Evolutionary conservation across 805 yeast species (phyloP), one percentile per base, ranked within the genome.

Genomic region (Ascoidea rubescens): DNA sequence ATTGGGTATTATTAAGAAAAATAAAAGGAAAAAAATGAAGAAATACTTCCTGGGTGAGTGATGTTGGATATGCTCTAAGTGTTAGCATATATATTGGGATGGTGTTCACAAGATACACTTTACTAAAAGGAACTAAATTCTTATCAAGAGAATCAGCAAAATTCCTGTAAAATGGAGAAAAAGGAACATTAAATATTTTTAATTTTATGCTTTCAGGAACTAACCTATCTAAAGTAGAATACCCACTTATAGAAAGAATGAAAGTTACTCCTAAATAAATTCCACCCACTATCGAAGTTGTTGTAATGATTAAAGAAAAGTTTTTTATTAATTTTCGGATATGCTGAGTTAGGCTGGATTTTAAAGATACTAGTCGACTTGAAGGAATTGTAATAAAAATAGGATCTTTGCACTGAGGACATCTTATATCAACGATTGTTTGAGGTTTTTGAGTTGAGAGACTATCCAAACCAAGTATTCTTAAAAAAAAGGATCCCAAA

Each of bases 391-490:
- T 58, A 33, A 67, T 50, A 31, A 62, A 56, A 3, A 69, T 61
- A 10, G 64, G 61, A 4, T 63, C 54, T 46, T 63, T 59, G 55
- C 74, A 70, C 54, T 69, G 73, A 1, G 72, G 72, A 54, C 74
- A 70, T 17, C 60, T 61, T 21, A 67, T 61, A 5, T 53, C 43
- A 31, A 49, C 33, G 16, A 46, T 17, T 5, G 37, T 51, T 48
- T 5, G 28, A 14, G 28, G 32, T 31, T 45, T 21, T 21, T 21
- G 28, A 21, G 28, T 21, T 21, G 28, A 21, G 28, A 21, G 28
- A 21, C 28, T 2, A 21, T 21, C 28, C 28, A 21, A 21, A 21
- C 28, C 28, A 21, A 21, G 28, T 21, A 21, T 21, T 21, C 28
- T 21, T 21, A 21, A 21, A 21, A 21, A 21, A 21, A 21, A 21